Conservation (phyloP, 2,329 filamentous ascomycete species). For the Thyridium curvatum region DNA sequence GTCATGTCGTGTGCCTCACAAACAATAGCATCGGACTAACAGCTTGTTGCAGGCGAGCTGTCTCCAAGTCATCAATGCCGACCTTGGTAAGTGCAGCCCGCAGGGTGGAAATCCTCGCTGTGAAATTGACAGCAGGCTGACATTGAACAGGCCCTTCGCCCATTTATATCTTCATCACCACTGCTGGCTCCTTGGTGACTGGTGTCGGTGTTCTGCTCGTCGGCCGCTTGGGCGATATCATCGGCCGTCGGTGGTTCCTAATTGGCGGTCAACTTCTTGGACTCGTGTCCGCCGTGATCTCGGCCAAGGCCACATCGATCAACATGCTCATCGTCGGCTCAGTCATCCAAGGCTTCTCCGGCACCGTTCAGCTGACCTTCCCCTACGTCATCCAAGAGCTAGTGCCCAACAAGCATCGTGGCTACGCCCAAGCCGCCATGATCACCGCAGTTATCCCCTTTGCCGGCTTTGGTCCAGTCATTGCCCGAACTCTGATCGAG, state of each 20-base stretch:
- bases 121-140: too few species aligned
- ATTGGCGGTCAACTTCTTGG: slow-evolving; percentile 20
- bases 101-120: too few species aligned
- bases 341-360: slow-evolving; percentile 25
- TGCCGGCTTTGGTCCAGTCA: slow-evolving; percentile 35
- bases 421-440: slow-evolving; percentile 25
- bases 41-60: slow-evolving; percentile 3
- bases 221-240: slow-evolving; percentile 28
- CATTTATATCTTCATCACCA: slow-evolving; percentile 8
- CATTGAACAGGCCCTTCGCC: neutral
- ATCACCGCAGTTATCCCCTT: slow-evolving; percentile 28
- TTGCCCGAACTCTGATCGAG: slow-evolving; percentile 32
- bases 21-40: too few species aligned
- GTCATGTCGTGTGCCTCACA: too few species aligned
- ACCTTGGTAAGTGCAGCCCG: slow-evolving; percentile 6
- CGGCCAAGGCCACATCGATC: slow-evolving; percentile 21
- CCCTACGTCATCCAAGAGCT: slow-evolving; percentile 29
- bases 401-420: slow-evolving; percentile 30
- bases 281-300: slow-evolving; percentile 26
- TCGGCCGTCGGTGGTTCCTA: slow-evolving; percentile 31
- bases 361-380: slow-evolving; percentile 29
- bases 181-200: slow-evolving; percentile 6
- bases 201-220: slow-evolving; percentile 19
- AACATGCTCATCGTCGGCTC: slow-evolving; percentile 26
- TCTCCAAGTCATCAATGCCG: slow-evolving; percentile 7